Conservation (phyloP, 495 filamentous ascomycete species). For the Friedmanniomyces simplex region DNA sequence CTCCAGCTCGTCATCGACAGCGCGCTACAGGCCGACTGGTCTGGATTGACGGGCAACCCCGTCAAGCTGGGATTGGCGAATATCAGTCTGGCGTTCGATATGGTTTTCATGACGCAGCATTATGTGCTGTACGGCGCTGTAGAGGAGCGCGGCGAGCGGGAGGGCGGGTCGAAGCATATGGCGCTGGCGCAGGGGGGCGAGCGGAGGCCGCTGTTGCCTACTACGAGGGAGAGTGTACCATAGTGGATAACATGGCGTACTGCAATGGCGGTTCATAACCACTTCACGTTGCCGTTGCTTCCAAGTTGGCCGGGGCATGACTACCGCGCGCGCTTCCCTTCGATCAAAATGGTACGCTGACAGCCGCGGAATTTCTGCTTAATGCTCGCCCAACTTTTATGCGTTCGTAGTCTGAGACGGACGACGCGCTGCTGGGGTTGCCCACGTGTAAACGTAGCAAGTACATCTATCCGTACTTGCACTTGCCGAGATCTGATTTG, state of each 20-base stretch:
- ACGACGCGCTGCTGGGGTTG: too few relatives aligned
- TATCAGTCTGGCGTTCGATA: conserved; percentile 74
- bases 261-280: too few relatives aligned
- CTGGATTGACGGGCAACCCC: conserved; percentile 80
- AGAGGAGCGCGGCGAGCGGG: conserved; percentile 5
- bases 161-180: background rate
- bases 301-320: too few relatives aligned
- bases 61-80: conserved; percentile 80
- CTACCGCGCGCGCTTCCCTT: too few relatives aligned
- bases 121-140: conserved; percentile 55
- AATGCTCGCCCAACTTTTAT: too few relatives aligned
- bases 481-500: too few relatives aligned
- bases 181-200: background rate
- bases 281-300: too few relatives aligned
- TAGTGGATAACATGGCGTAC: background rate
- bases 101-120: conserved; percentile 79
- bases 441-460: too few relatives aligned
- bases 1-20: conserved; percentile 75
- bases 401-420: too few relatives aligned
- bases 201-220: conserved; percentile 4
- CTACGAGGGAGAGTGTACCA: background rate
- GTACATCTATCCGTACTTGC: too few relatives aligned
- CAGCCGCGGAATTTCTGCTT: too few relatives aligned
- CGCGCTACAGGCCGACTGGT: conserved; percentile 75
- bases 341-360: too few relatives aligned